Evolutionary conservation across 2,329 filamentous ascomycete genomes (phyloP).

Genomic region (Pseudogymnoascus sp.): DNA sequence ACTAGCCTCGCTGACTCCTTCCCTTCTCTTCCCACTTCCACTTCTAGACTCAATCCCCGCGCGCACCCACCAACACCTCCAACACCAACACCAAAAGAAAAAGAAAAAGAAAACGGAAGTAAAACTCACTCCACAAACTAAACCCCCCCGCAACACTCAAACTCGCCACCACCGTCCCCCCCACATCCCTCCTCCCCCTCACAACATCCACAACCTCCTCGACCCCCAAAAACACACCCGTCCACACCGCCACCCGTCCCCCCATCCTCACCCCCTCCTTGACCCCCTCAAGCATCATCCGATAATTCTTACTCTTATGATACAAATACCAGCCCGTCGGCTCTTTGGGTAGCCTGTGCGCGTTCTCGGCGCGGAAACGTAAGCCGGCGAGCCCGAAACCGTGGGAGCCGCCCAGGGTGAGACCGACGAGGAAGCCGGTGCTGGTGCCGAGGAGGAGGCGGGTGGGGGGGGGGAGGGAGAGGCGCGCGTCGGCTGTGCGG

Average conservation of each 20-base stretch:
- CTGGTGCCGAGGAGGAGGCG: constrained; percentile 58
- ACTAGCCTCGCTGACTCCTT: no score
- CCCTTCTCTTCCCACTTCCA: no score
- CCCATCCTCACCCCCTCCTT: constrained; percentile 73
- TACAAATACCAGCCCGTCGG: constrained; percentile 95
- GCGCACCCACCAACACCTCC: not conserved
- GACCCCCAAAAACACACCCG: constrained; percentile 65
- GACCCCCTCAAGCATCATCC: constrained; percentile 66
- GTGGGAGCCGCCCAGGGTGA: constrained; percentile 60
- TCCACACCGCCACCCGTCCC: constrained; percentile 60
- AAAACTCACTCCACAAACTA: constrained; percentile 68
- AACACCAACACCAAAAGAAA: not conserved
- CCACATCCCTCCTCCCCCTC: constrained; percentile 60
- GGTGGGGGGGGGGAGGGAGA: constrained; percentile 54
- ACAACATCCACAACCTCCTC: constrained; percentile 80
- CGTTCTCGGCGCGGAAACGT: constrained; percentile 90
- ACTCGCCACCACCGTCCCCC: constrained; percentile 75
- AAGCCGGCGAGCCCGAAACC: constrained; percentile 67
- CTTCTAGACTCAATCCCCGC: not conserved
- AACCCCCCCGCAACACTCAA: constrained; percentile 78
- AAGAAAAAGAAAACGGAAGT: constrained; percentile 5
- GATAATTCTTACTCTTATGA: constrained; percentile 96
- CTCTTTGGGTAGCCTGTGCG: constrained; percentile 78
- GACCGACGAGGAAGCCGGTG: constrained; percentile 58
- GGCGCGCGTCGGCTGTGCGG: constrained; percentile 27